Base-by-base conservation (phyloP, 192 early-diverging fungal species). In the Backusella sp. region DNA sequence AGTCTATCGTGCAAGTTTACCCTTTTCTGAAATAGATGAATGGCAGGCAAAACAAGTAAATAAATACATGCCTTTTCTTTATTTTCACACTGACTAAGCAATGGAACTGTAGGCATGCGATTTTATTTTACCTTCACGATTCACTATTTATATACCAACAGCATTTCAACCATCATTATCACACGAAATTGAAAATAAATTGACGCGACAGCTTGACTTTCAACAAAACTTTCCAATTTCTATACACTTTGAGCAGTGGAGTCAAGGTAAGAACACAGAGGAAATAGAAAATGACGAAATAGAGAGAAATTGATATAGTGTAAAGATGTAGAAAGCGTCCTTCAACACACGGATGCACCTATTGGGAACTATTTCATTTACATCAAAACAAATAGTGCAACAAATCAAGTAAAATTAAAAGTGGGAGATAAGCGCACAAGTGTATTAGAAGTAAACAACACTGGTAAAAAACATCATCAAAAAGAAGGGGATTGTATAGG, bases 1-100 rank as follows among this genome's bases (percentile, higher is more conserved):
- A 26, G 91, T 96, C 7, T 89, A 95, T 71, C 84, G 95, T 11
- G 93, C 95, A 5, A 83, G 88, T 32, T 73, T 96, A 71, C 93
- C 94, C 4, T 85, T 87, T 70, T 77, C 81, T 11, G 84, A 89
- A 36, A 92, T 96, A 46, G 79, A 87, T 21, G 62, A 72, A 23
- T 92, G 89, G 90, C 76, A 84, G 32, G 72, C 84, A 19, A 75
- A 79, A 78, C 73, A 86, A 77, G 88, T 88, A 80, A 35, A 36
- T 21, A 59, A 79, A 36, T 5, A 68, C 14, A 68, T 59, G 1
- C 23, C 15, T 37, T 3, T 30, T 37, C 42, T 52, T 35, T 26
- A n/a, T 4, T 37, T 9, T 6, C 12, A 53, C 37, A 37, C 49
- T 23, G n/a, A 41, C 36, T 75, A 39, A 74, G 6, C 39, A 34